Base-by-base conservation (phyloP, 371 early-diverging fungal genomes). In the Coemansia sp. region DNA sequence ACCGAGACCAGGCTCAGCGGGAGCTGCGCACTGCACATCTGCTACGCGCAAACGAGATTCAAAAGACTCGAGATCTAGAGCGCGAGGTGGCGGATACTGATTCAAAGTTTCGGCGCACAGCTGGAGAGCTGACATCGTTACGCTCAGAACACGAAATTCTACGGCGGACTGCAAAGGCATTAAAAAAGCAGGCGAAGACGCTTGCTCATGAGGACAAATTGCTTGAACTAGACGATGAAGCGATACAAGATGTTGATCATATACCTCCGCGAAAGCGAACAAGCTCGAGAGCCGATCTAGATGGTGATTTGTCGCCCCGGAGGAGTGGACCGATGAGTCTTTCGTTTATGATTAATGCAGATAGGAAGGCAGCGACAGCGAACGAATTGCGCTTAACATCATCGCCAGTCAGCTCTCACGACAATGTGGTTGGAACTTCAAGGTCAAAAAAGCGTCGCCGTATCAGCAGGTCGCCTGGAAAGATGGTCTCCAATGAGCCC, bases 21-120 rank as follows among this genome's bases (percentile, higher is more conserved):
- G 76, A 75, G 44, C 69, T 75, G 40, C 67, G 76, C 6, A 75
- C 76, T 1, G 73, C 66, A 0, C 65, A 70, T 40, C 23, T 75
- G 44, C 63, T 75, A 23, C 63, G 76, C 2, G 72, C 72, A 1
- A 75, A 75, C 36, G 76, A 75, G 57, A 64, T 71, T 1, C 72
- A 70, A 44, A 59, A 65, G 15, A 67, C 65, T 6, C 44, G 72
- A 12, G 76, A 75, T n/a, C 32, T 75, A 13, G 76, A 75, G 54
- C 73, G 76, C 39, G 76, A 71, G 29, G 64, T 62, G 19, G 61
- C 73, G 1, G 72, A 71, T 1, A 52, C 65, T 4, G 76, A 75
- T 15, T 15, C 61, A 8, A 64, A 57, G 40, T 60, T 75, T 8
- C 60, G 69, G 2, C 63, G 69, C 4, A 69, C 69, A 1, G 52